Base-by-base conservation (phyloP, 2,329 filamentous ascomycete genomes). In the Westerdykella sp. region DNA sequence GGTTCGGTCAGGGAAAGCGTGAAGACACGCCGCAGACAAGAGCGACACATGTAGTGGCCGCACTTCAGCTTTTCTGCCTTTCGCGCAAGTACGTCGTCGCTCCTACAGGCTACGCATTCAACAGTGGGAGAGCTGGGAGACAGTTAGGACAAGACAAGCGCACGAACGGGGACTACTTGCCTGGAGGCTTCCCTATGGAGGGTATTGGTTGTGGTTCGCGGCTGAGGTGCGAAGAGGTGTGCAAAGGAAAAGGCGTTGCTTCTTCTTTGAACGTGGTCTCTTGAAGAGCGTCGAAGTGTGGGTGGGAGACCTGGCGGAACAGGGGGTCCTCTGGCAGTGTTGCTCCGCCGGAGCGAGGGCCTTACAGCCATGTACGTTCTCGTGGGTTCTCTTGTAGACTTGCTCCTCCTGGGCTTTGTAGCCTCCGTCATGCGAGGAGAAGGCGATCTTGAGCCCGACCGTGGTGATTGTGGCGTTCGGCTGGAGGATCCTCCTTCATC, bases 21-120 rank as follows among this genome's bases (percentile, higher is more conserved):
- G 67, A 94, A 95, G 44, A 80, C 76, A 39, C 81, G 79, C 63
- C 81, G 84, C 34, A 95, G 72, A 63, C 89, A 95, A 6, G 75
- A 64, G 50, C 85, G 75, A 66, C 89, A 95, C 84, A 91, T 89
- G 48, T 81, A 79, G 65, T 95, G 88, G 2, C 81, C 81, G 62
- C 89, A 95, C 52, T 79, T 77, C 30, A 95, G 77, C 62, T 83
- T 85, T 31, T 81, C 81, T 28, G 83, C 78, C 63, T 80, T 81
- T 46, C 73, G 73, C 9, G 75, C 59, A 1, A 81, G 79, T 2
- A 85, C 69, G 48, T 87, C 81, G 49, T 86, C 83, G 32, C 73
- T 74, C 59, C 83, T 70, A 60, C 88, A 95, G 18, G 78, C 79
- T 38, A 88, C 70, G 56, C 88, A 95, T 56, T 84, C 77, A 36